A percentile compares a stretch with the other conserved stretches of the same genome.
Conservation (phyloP, 352 stramenopile species). For the Blastocystis sp. region DNA sequence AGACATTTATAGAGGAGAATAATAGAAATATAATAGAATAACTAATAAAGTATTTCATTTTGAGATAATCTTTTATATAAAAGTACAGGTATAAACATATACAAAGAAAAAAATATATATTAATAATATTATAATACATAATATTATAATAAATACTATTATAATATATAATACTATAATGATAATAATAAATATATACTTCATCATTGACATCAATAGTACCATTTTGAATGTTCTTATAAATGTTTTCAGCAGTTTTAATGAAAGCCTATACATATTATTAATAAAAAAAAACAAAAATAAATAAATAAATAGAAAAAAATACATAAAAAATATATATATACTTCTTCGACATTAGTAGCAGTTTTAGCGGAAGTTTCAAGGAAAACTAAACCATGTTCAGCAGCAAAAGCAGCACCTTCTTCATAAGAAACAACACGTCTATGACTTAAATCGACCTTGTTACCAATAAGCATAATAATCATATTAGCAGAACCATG, state of each 20-base stretch:
- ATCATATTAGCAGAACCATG: constrained; percentile 96
- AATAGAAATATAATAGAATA: too few relatives aligned
- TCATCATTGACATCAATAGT: constrained; percentile 79
- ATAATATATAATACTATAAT: too few relatives aligned
- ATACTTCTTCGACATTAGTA: constrained; percentile 88
- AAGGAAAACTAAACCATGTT: constrained; percentile 97
- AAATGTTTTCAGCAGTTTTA: constrained; percentile 79
- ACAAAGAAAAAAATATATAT: too few relatives aligned
- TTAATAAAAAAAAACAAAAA: background rate
- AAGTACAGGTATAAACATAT: too few relatives aligned
- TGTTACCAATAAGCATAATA: constrained; percentile 97
- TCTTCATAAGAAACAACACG: constrained; percentile 85
- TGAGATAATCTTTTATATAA: too few relatives aligned
- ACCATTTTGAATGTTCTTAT: constrained; percentile 75
- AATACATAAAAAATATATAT: constrained; percentile 50
- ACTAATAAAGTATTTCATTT: too few relatives aligned
- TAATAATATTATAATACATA: too few relatives aligned
- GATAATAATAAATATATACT: too few relatives aligned
- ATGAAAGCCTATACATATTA: constrained; percentile 62
- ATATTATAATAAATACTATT: too few relatives aligned
- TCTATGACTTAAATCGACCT: constrained; percentile 79
- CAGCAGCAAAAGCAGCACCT: constrained; percentile 87
- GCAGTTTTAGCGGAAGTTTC: constrained; percentile 96
- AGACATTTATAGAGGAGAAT: too few relatives aligned
- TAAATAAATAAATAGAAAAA: constrained; percentile 44